Evolutionary conservation across 1,284 basidiomycete species (phyloP), one percentile per base, ranked within the genome.

Genomic region (Sanguinoderma infundibulare): DNA sequence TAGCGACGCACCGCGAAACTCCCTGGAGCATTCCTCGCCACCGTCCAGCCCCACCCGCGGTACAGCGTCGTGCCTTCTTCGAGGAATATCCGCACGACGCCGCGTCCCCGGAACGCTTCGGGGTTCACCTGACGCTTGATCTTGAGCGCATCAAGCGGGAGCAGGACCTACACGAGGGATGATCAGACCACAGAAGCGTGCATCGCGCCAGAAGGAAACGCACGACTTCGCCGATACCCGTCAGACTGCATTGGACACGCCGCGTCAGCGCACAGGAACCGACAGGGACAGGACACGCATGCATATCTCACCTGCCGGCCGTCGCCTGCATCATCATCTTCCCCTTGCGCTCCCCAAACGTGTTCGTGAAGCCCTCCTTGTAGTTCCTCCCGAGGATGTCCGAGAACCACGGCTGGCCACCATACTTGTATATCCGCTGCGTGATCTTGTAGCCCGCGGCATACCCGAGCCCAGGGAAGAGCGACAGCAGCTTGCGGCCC

Each of bases 91-190:
- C 91, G 90, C 60, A 98, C 67, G 70, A 98, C 85, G 39, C 96
- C 96, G 39, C 97, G 91, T 47, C 94, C 94, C 56, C 93, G 91
- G 86, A 98, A 95, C 1, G 96, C 95, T 71, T 97, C 95, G 3
- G 95, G 96, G 79, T 98, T 98, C 65, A 96, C 95, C 80, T 98
- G 96, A 66, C 96, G 90, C 82, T 98, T 98, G 79, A 99, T 99
- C 80, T 99, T 99, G 72, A 99, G 88, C 30, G 91, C 96, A 72
- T 99, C 97, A 5, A 99, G 83, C 0, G 97, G 97, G 28, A 99
- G 85, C 20, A 99, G 87, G 24, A 96, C 90, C 88, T 91, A 17
- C 36, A 12, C 53, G 46, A 46, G 57, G 7, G 2, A 71, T 58
- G 62, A 24, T 44, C 20, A 53, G 30, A 46, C 32, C 57, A 34